These are phyloP conservation scores for Eucalyptus decipiens DNA, from an alignment of 345 rosid species.

Conservation along the genomic window DNA sequence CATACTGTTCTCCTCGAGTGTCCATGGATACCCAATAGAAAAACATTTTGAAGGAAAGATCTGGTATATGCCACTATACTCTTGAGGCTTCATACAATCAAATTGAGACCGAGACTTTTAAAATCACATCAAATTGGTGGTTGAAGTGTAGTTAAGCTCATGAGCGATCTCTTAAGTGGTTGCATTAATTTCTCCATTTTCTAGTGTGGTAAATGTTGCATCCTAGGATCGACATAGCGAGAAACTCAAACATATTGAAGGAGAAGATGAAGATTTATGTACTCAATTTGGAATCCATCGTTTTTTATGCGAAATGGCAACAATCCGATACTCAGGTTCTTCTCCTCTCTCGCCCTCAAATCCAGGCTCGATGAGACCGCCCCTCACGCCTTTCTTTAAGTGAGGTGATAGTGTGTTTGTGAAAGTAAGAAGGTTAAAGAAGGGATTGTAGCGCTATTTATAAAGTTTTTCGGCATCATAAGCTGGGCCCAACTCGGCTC, in stretches of 20 bases:
- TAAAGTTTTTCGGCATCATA: too few species aligned
- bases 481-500: accelerated
- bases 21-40: background rate
- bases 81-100: too few species aligned
- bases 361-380: accelerated
- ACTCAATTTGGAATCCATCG: accelerated
- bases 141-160: background rate
- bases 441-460: too few species aligned
- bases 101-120: too few species aligned
- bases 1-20: background rate
- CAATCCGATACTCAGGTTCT: accelerated
- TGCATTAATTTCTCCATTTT: background rate
- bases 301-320: accelerated
- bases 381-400: too few species aligned
- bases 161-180: background rate
- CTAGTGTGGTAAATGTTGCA: background rate
- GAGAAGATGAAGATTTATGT: accelerated
- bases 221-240: too few species aligned
- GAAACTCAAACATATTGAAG: too few species aligned
- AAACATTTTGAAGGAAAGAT: background rate
- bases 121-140: too few species aligned
- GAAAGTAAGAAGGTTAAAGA: too few species aligned
- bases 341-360: accelerated
- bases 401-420: too few species aligned
- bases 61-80: background rate